These are phyloP conservation scores for Pseudozyma flocculosa DNA, from an alignment of 1,284 basidiomycete genomes.

Conservation along the genomic window DNA sequence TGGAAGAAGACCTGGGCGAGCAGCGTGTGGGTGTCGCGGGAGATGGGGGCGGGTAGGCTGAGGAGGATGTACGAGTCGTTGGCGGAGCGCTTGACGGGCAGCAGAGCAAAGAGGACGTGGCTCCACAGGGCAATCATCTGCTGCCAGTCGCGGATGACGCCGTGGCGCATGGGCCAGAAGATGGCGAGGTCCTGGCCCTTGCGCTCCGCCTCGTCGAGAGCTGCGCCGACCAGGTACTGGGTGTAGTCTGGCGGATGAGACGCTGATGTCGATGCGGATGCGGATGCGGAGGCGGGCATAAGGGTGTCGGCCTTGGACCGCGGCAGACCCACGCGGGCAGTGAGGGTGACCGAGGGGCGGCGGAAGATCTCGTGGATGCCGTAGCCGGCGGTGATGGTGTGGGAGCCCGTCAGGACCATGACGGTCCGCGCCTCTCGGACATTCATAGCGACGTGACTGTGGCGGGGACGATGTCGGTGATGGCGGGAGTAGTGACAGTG, in stretches of 20 bases:
- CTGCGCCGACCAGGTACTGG: constrained; percentile 78
- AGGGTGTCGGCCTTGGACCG: constrained; percentile 9
- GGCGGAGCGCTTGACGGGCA: constrained; percentile 75
- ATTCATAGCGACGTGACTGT: too few species aligned
- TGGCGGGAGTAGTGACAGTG: too few species aligned
- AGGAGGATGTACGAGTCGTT: constrained; percentile 85
- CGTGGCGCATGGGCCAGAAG: constrained; percentile 81
- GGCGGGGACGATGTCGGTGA: too few species aligned
- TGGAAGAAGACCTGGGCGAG: constrained; percentile 89
- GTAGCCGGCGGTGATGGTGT: constrained; percentile 71
- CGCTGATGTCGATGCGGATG: constrained; percentile 5
- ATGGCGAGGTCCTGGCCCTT: constrained; percentile 72
- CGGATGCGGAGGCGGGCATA: constrained; percentile 6
- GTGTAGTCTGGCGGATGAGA: constrained; percentile 16
- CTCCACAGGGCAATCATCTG: constrained; percentile 90
- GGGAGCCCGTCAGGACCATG: constrained; percentile 75
- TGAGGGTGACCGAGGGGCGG: constrained; percentile 67
- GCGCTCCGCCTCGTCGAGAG: constrained; percentile 75
- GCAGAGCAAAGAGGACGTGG: constrained; percentile 74
- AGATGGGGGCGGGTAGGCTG: constrained; percentile 70
- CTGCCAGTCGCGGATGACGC: constrained; percentile 76
- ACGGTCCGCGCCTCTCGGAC: constrained; percentile 77
- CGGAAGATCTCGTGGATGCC: constrained; percentile 79
- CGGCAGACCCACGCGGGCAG: constrained; percentile 25
- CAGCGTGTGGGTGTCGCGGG: constrained; percentile 72